phyloP scores from a whole-genome alignment of 2,329 filamentous ascomycete species.

The Epichloe amarillans region DNA sequence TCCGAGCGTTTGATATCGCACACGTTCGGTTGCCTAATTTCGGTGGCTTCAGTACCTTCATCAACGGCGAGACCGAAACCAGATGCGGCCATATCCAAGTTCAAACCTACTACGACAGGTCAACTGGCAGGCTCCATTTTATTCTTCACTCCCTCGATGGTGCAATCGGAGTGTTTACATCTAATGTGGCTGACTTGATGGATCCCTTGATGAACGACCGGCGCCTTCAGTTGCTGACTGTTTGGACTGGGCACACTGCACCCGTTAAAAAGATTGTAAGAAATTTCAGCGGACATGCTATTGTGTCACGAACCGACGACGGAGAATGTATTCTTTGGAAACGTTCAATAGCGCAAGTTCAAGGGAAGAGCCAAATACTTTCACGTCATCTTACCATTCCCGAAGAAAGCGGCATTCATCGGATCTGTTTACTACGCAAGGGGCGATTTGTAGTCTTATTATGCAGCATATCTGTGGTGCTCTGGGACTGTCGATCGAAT shows the following conservation, averaged over 20 bases:
- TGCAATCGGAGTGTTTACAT: constrained; percentile 68
- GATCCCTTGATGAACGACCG: constrained; percentile 51
- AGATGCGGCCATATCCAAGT: constrained; percentile 46
- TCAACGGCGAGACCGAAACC: constrained; percentile 9
- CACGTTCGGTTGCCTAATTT: constrained; percentile 52
- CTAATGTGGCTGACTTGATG: constrained; percentile 65
- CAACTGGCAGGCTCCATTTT: constrained; percentile 53
- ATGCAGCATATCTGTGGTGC: constrained; percentile 52
- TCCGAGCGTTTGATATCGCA: constrained; percentile 73
- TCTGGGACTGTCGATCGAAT: constrained; percentile 64
- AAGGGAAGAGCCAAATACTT: constrained; percentile 34
- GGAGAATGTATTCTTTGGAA: constrained; percentile 78
- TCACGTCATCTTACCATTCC: constrained; percentile 55
- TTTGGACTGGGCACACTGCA: constrained; percentile 75
- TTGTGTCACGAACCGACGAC: constrained; percentile 67
- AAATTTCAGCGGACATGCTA: constrained; percentile 65
- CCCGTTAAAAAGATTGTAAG: constrained; percentile 77
- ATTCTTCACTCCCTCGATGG: constrained; percentile 79
- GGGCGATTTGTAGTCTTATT: constrained; percentile 73
- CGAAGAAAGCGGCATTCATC: constrained; percentile 59
- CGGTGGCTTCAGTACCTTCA: constrained; percentile 27
- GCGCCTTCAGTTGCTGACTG: constrained; percentile 47
- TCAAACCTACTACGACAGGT: constrained; percentile 55
- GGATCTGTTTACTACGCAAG: constrained; percentile 64
- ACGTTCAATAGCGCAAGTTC: constrained; percentile 27